Conservation (phyloP, 179 eudicot species). For the Patellifolia procumbens region DNA sequence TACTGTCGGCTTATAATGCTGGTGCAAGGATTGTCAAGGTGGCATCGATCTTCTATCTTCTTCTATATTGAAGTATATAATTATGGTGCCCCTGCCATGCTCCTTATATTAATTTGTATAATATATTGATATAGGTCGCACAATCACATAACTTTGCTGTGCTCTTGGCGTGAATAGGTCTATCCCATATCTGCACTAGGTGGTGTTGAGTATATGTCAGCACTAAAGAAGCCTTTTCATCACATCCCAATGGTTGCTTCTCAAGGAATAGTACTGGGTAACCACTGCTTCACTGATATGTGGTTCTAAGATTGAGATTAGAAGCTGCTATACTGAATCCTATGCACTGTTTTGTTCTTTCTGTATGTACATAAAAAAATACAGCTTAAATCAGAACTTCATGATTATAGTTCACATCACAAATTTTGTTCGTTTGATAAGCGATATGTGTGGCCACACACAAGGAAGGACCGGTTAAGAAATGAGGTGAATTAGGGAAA, state of each 20-base stretch:
- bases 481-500: too few species aligned
- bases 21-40: conserved; percentile 92
- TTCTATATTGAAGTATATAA: neutral
- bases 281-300: neutral
- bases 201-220: conserved; percentile 66
- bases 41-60: conserved; percentile 7
- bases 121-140: neutral
- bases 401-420: too few species aligned
- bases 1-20: conserved; percentile 58
- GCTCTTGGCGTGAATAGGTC: conserved; percentile 41
- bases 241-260: conserved; percentile 91
- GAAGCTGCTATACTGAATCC: neutral
- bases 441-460: too few species aligned
- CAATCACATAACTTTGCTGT: neutral
- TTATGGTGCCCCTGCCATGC: conserved; percentile 13
- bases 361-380: too few species aligned
- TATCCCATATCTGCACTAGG: conserved; percentile 88
- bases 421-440: too few species aligned
- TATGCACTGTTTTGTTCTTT: neutral
- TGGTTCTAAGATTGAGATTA: too few species aligned
- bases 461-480: too few species aligned
- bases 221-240: conserved; percentile 72
- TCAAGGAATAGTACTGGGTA: conserved; percentile 82
- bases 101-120: neutral
- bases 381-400: neutral